phyloP scores from a whole-genome alignment of 768 basidiomycete genomes.

The Xerocomus spinulosus region DNA sequence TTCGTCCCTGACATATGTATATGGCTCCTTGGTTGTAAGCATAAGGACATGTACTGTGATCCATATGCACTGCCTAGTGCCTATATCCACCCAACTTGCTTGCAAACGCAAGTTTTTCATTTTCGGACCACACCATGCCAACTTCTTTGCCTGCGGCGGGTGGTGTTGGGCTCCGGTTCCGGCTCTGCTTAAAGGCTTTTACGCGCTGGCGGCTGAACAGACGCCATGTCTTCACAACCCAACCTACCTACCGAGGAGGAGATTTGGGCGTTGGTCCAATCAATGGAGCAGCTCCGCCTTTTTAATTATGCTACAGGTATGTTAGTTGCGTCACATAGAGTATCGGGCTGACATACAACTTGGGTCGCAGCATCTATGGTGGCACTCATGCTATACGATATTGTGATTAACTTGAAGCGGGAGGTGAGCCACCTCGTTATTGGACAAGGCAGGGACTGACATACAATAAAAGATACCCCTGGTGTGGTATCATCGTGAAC shows the following conservation, averaged over 20 bases:
- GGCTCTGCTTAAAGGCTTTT: not conserved
- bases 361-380: conserved; percentile 5
- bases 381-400: conserved; percentile 19
- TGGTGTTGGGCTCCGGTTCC: not conserved
- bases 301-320: conserved; percentile 15
- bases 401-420: conserved; percentile 16
- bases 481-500: conserved; percentile 12
- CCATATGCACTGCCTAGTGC: too few relatives aligned
- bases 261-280: not conserved
- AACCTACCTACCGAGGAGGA: not conserved
- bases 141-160: not conserved
- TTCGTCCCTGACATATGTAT: too few relatives aligned
- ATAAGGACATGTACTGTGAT: too few relatives aligned
- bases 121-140: not conserved
- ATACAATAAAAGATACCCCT: conserved; percentile 10
- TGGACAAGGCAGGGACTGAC: not conserved
- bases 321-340: not conserved
- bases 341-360: not conserved
- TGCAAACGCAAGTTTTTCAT: too few relatives aligned
- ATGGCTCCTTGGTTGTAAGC: too few relatives aligned
- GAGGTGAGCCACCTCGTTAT: conserved; percentile 7
- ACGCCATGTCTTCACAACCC: conserved; percentile 11
- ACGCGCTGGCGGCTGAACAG: not conserved
- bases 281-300: conserved; percentile 12
- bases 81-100: not conserved